Percentiles rank a stretch among this genome's conserved stretches.
phyloP scores from a whole-genome alignment of 2,329 filamentous ascomycete genomes.

The Chrysoporthe austroafricana region DNA sequence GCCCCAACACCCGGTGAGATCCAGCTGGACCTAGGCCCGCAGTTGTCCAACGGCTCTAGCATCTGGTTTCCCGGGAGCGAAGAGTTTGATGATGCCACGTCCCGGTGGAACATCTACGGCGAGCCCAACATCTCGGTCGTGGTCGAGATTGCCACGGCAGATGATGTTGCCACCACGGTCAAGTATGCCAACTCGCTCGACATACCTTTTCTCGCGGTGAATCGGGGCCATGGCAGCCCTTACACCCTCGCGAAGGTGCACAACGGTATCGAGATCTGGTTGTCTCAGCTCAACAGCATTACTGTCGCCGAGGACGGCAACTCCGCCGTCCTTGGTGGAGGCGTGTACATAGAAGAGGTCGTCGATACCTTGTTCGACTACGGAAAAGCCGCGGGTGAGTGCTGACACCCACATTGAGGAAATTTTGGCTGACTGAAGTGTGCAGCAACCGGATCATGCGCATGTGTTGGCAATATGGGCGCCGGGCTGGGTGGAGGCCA shows the following conservation, averaged over 20 bases:
- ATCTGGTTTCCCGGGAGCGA: neutral
- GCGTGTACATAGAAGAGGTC: constrained; percentile 49
- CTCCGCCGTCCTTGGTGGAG: constrained; percentile 53
- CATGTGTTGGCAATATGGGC: constrained; percentile 47
- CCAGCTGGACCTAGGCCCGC: neutral
- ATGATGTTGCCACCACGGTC: constrained; percentile 54
- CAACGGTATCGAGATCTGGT: constrained; percentile 54
- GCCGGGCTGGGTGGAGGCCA: constrained; percentile 62
- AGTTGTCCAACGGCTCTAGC: neutral
- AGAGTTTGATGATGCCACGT: constrained; percentile 42
- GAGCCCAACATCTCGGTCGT: constrained; percentile 49
- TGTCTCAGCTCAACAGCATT: constrained; percentile 49
- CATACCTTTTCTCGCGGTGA: constrained; percentile 57
- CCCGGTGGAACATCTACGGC: constrained; percentile 50
- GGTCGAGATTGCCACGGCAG: constrained; percentile 50
- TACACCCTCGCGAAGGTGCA: constrained; percentile 53
- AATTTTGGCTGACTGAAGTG: neutral
- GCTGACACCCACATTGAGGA: too few relatives aligned
- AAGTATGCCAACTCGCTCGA: constrained; percentile 51
- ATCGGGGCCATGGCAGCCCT: constrained; percentile 55
- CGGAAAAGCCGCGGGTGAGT: constrained; percentile 47
- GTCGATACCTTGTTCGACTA: constrained; percentile 52
- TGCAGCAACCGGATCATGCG: constrained; percentile 54
- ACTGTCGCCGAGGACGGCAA: constrained; percentile 46
- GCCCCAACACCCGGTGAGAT: neutral